phyloP scores from a whole-genome alignment of 108 stramenopile species.

The Epithemia pelagica region DNA sequence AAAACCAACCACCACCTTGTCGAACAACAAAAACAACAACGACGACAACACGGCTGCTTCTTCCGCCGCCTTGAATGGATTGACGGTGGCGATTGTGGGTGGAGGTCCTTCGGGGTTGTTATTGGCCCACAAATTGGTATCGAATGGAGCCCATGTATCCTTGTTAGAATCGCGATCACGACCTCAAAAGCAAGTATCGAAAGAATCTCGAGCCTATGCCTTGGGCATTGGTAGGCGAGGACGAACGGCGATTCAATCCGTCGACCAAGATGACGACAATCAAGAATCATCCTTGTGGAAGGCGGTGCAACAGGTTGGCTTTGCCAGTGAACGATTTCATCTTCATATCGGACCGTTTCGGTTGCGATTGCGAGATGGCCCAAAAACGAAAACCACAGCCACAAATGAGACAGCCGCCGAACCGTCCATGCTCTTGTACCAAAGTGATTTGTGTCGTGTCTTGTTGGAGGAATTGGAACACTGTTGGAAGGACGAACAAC shows the following conservation, averaged over 20 bases:
- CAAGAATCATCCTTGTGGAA: conserved; percentile 53
- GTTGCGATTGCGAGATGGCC: conserved; percentile 39
- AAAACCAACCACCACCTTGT: too few species aligned
- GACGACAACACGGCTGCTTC: too few species aligned
- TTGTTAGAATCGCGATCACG: conserved; percentile 59
- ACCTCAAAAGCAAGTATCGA: conserved; percentile 24
- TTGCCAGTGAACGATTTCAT: conserved; percentile 58
- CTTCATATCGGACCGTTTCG: conserved; percentile 36
- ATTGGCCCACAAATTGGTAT: conserved; percentile 46
- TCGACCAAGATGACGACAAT: too few species aligned
- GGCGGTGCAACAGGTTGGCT: conserved; percentile 41
- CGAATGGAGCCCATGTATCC: conserved; percentile 25
- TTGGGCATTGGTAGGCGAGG: conserved; percentile 63
- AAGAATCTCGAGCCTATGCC: conserved; percentile 53
- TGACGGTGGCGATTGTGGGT: conserved; percentile 31
- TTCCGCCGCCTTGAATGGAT: not conserved
- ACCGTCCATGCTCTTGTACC: conserved; percentile 65
- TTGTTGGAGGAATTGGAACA: conserved; percentile 54
- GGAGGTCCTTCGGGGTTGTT: conserved; percentile 66
- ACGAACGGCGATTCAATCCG: conserved; percentile 46
- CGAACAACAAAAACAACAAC: too few species aligned
- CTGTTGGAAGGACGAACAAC: too few species aligned
- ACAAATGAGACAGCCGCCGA: conserved; percentile 30
- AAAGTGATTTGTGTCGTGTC: conserved; percentile 61
- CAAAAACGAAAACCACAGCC: conserved; percentile 4